These are phyloP conservation scores for Phytophthora pisi DNA, from an alignment of 352 stramenopile genomes.

Conservation along the genomic window DNA sequence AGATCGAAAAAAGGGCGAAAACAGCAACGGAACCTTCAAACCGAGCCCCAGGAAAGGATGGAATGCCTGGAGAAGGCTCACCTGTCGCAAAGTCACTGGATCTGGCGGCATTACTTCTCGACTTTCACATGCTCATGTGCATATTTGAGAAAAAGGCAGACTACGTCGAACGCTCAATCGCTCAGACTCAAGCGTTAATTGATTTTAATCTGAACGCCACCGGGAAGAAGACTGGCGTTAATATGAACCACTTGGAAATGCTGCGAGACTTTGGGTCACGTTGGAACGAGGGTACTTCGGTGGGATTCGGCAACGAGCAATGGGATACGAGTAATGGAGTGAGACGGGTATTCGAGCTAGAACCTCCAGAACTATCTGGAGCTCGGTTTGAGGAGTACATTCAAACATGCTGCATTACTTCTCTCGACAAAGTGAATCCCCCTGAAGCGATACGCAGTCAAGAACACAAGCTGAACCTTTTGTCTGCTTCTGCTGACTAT, in stretches of 20 bases:
- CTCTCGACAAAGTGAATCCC: conserved; percentile 41
- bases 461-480: conserved; percentile 48
- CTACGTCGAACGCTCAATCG: conserved; percentile 64
- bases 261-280: conserved; percentile 38
- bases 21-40: neutral
- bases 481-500: conserved; percentile 35
- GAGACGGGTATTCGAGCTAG: conserved; percentile 6
- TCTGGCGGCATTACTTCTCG: conserved; percentile 37
- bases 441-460: conserved; percentile 32
- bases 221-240: neutral
- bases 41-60: neutral
- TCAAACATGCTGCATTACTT: conserved; percentile 12
- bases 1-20: conserved; percentile 25
- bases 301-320: conserved; percentile 36
- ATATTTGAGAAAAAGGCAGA: conserved; percentile 59
- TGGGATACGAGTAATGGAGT: neutral
- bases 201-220: conserved; percentile 45
- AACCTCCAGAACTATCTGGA: conserved; percentile 13
- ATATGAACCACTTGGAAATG: conserved; percentile 27
- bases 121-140: conserved; percentile 63
- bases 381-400: conserved; percentile 31
- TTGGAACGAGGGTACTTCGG: conserved; percentile 35
- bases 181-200: conserved; percentile 70
- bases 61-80: neutral
- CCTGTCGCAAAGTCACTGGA: conserved; percentile 2